phyloP scores from a whole-genome alignment of 257 asterid genomes.

The Nicotiana paniculata region DNA sequence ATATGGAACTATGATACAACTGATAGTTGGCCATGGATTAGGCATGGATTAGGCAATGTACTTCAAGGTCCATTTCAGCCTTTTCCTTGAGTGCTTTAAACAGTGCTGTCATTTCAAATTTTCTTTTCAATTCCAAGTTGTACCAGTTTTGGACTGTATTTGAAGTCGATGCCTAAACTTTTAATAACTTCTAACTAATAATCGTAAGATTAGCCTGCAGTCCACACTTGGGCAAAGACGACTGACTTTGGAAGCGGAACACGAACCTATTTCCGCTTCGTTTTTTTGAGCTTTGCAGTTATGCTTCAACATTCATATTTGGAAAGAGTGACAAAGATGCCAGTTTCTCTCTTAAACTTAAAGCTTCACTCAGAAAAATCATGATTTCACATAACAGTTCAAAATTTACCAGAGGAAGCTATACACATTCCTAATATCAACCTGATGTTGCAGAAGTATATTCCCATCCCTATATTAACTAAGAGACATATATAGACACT shows the following conservation, averaged over 20 bases:
- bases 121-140: neutral
- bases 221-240: no score
- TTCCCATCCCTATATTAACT: neutral
- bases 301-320: neutral
- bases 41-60: neutral
- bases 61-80: neutral
- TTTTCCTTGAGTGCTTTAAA: neutral
- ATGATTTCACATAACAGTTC: neutral
- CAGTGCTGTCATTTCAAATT: neutral
- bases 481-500: neutral
- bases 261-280: no score
- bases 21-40: neutral
- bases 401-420: neutral
- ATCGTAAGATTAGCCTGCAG: no score
- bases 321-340: neutral
- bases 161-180: neutral
- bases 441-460: neutral
- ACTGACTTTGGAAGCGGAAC: no score
- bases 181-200: neutral
- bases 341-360: neutral
- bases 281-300: neutral
- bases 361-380: neutral
- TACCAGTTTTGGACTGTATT: neutral
- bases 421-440: neutral
- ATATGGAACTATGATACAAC: neutral